phyloP scores from a whole-genome alignment of 495 filamentous ascomycete species.

The Aspergillus steynii region DNA sequence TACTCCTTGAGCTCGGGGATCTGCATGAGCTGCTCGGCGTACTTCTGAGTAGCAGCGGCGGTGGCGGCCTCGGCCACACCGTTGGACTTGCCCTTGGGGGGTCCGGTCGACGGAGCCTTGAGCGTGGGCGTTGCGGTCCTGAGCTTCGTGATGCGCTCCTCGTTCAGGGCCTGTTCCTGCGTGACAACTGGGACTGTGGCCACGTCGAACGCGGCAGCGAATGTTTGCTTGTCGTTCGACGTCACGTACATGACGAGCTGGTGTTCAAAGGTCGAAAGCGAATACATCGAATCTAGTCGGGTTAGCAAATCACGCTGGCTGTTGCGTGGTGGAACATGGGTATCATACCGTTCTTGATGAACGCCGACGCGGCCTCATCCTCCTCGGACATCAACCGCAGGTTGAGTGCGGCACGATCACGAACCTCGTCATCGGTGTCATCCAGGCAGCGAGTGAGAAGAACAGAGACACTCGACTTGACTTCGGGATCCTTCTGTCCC shows the following conservation, averaged over 20 bases:
- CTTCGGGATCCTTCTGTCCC: constrained; percentile 92
- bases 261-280: constrained; percentile 93
- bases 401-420: constrained; percentile 92
- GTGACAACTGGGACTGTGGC: constrained; percentile 90
- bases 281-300: constrained; percentile 66
- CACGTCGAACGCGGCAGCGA: constrained; percentile 84
- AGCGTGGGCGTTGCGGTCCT: constrained; percentile 89
- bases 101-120: constrained; percentile 84
- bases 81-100: constrained; percentile 67
- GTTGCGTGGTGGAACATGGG: neutral
- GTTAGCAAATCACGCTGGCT: constrained; percentile 20
- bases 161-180: constrained; percentile 93
- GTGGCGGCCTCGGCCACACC: constrained; percentile 75
- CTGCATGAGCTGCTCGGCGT: constrained; percentile 79
- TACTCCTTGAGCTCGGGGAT: constrained; percentile 90
- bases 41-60: constrained; percentile 79
- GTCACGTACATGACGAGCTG: constrained; percentile 98
- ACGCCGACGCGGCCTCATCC: constrained; percentile 78
- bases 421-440: constrained; percentile 96
- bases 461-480: constrained; percentile 92
- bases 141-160: constrained; percentile 94
- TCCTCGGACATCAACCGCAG: constrained; percentile 83
- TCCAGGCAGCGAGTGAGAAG: constrained; percentile 92
- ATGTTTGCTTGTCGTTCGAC: constrained; percentile 79
- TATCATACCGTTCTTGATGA: constrained; percentile 84